A percentile compares a stretch with the other conserved stretches of the same genome.
Conservation (phyloP, 208 protist species). For the Leishmania tarentolae region DNA sequence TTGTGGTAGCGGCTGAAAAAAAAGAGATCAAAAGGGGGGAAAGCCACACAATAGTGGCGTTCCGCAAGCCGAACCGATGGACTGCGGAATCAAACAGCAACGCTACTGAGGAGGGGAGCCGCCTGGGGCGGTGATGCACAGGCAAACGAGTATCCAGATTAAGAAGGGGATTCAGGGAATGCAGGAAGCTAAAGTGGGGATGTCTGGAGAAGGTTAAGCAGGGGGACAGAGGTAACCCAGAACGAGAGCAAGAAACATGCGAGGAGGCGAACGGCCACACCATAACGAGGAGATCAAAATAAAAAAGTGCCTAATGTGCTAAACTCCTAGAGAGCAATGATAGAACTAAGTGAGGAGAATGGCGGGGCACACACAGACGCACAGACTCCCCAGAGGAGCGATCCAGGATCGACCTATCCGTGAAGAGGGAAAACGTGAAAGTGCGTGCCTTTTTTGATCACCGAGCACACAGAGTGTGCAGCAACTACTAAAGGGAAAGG, state of each 20-base stretch:
- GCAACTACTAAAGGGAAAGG: too few species aligned
- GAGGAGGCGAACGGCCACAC: background rate
- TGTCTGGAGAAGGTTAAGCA: background rate
- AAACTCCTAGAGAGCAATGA: background rate
- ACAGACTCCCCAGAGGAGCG: background rate
- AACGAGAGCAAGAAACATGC: background rate
- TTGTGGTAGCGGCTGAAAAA: slow-evolving; percentile 1
- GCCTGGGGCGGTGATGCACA: background rate
- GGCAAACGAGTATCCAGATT: background rate
- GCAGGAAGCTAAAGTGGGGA: background rate
- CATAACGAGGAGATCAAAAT: background rate
- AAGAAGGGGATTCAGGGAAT: background rate
- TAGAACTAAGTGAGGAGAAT: background rate
- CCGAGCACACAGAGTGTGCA: background rate
- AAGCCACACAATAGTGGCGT: background rate
- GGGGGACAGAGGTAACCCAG: background rate
- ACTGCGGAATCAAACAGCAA: slow-evolving; percentile 1
- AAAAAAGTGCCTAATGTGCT: background rate
- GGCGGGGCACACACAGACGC: background rate
- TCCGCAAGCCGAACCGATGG: background rate
- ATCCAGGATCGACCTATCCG: background rate
- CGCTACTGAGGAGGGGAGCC: background rate
- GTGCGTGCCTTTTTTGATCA: background rate
- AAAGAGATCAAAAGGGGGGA: background rate
- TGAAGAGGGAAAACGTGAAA: background rate